Evolutionary conservation across 148 eudicot genomes (phyloP), one percentile per base, ranked within the genome.

Genomic region (Diospyros lotus): DNA sequence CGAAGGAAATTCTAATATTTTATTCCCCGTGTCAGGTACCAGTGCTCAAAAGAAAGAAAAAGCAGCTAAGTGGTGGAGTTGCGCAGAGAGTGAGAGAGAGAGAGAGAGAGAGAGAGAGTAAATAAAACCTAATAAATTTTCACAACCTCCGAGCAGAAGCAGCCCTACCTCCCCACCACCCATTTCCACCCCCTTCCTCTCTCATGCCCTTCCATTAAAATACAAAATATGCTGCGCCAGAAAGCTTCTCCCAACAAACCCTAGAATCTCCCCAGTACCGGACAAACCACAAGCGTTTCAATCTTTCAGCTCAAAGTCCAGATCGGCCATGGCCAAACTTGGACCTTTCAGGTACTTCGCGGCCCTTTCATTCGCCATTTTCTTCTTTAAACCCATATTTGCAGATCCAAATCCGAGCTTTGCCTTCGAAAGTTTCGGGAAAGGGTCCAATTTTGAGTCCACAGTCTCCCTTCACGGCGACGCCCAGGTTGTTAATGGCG

Each of bases 401-500:
- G 86, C 86, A 51, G 75, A 81, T 62, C 39, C 80, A 44, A 74
- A 78, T 64, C 46, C 80, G 12, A 80, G 90, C n/a, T 89, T 94
- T 84, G 79, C 77, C 69, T 85, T 84, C 81, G 81, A 83, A 79
- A 81, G 72, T 58, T 87, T 91, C 68, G 86, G 66, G 9, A 74
- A 73, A 48, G 68, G 65, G 60, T 89, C 90, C 0, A 83, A 75
- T 59, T 85, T 88, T 56, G 79, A 79, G 78, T 88, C 98, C 4
- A 73, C 70, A 58, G 70, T 93, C 65, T 77, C 83, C 62, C 76
- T 91, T 0, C 84, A 68, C 72, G 98, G 98, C 18, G 93, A 88
- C 84, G 87, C 94, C 5, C 82, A 75, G 78, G 73, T 84, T 45
- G 84, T 42, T 67, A 77, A 61, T 53, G 86, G 75, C 59, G 88